Conservation (phyloP, 2,329 filamentous ascomycete genomes). For the Fusarium humuli region DNA sequence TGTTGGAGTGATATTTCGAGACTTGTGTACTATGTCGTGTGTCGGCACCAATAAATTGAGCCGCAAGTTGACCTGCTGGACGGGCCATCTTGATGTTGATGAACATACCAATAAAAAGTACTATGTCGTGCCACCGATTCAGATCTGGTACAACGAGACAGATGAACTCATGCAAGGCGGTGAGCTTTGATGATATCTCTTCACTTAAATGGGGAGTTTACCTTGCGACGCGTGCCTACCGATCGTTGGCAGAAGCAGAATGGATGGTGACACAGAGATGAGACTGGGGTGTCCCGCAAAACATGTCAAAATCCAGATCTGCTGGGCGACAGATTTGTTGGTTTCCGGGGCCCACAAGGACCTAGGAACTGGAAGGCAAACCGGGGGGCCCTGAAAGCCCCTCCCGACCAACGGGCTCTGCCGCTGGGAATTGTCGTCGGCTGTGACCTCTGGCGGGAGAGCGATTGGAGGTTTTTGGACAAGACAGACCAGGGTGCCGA, state of each 20-base stretch:
- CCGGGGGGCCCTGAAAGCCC: conserved; percentile 43
- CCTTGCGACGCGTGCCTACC: conserved; percentile 28
- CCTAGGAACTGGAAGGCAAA: conserved; percentile 34
- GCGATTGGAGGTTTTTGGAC: conserved; percentile 33
- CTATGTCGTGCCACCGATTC: conserved; percentile 3
- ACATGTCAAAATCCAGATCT: conserved; percentile 50
- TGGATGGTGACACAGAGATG: conserved; percentile 49
- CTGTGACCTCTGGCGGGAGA: conserved; percentile 31
- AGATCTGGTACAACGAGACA: conserved; percentile 34
- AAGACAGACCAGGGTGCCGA: conserved; percentile 34
- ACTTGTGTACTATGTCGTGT: conserved; percentile 8
- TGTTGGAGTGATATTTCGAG: conserved; percentile 15
- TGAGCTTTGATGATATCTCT: conserved; percentile 24
- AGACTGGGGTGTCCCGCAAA: conserved; percentile 49
- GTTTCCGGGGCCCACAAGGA: conserved; percentile 32
- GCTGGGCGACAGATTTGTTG: conserved; percentile 44
- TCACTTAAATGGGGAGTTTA: conserved; percentile 29
- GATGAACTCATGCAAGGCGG: conserved; percentile 38
- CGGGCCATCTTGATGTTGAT: no score
- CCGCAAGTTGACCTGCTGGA: no score
- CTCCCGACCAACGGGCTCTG: conserved; percentile 44
- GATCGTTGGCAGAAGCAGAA: conserved; percentile 40
- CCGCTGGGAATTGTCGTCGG: conserved; percentile 35
- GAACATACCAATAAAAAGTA: no score
- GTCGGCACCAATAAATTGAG: no score